These are phyloP conservation scores for Phytophthora sp. DNA, from an alignment of 352 stramenopile genomes.

Conservation along the genomic window DNA sequence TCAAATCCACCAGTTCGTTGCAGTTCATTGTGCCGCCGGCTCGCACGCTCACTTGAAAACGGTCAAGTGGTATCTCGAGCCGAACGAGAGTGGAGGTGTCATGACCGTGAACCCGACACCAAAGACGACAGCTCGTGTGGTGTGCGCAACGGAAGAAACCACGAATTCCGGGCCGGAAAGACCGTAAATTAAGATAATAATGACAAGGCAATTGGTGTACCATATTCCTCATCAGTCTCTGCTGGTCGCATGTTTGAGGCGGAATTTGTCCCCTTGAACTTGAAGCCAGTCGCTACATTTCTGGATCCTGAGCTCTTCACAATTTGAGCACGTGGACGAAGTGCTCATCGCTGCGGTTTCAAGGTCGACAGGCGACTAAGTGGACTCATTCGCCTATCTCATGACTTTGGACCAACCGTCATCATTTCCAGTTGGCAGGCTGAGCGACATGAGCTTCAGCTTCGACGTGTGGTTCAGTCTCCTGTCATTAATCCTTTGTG, in stretches of 20 bases:
- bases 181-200: neutral
- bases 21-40: conserved; percentile 27
- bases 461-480: too few species aligned
- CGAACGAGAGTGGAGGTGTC: conserved; percentile 26
- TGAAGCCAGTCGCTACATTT: neutral
- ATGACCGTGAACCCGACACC: conserved; percentile 15
- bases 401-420: too few species aligned
- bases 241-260: neutral
- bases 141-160: conserved; percentile 11
- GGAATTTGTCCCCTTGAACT: neutral
- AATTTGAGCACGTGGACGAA: conserved; percentile 13
- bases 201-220: too few species aligned
- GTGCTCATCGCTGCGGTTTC: conserved; percentile 16
- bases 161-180: neutral
- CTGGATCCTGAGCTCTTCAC: too few species aligned
- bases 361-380: conserved; percentile 1
- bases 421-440: too few species aligned
- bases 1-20: conserved; percentile 33
- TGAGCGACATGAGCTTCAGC: neutral
- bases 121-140: conserved; percentile 10
- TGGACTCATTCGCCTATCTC: conserved; percentile 13
- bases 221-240: neutral
- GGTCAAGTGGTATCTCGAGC: conserved; percentile 28
- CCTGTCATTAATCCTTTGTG: too few species aligned
- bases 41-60: conserved; percentile 29